A percentile compares a stretch with the other conserved stretches of the same genome.
phyloP scores from a whole-genome alignment of 176 grass and related monocot genomes.

The Typha latifolia region DNA sequence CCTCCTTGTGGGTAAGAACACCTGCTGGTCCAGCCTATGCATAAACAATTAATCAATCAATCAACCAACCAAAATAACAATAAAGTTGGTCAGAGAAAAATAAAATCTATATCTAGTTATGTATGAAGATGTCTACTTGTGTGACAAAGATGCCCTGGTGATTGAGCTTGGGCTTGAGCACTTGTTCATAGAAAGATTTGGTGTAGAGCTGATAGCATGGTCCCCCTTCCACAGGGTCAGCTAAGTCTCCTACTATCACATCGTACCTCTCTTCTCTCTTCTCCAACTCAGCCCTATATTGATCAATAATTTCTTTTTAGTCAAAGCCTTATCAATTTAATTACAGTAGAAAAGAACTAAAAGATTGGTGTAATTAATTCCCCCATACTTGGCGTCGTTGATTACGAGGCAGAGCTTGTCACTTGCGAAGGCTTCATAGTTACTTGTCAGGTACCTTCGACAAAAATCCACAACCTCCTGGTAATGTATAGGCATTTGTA shows the following conservation, averaged over 20 bases:
- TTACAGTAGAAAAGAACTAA: not conserved
- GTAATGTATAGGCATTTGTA: not conserved
- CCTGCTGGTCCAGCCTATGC: constrained; percentile 63
- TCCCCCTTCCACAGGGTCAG: constrained; percentile 17
- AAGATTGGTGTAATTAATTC: not conserved
- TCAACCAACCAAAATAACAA: not conserved
- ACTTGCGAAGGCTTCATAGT: constrained; percentile 36
- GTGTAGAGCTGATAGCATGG: constrained; percentile 24
- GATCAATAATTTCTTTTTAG: not conserved
- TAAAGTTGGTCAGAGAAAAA: not conserved
- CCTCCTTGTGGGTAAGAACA: constrained; percentile 62
- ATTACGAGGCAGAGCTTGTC: constrained; percentile 63
- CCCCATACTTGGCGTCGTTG: constrained; percentile 51
- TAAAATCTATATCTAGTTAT: not conserved
- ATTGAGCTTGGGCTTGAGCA: constrained; percentile 18
- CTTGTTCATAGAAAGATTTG: constrained; percentile 22
- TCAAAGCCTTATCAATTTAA: not conserved
- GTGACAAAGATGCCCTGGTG: constrained; percentile 19
- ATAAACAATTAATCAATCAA: not conserved
- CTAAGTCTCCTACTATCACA: constrained; percentile 16
- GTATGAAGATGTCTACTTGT: constrained; percentile 1
- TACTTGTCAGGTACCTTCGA: constrained; percentile 41
- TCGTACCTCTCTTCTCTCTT: constrained; percentile 17
- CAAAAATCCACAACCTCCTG: constrained; percentile 89
- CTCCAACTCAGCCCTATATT: constrained; percentile 12